phyloP scores from a whole-genome alignment of 192 early-diverging fungal genomes.

The Backusella tarrabulga region DNA sequence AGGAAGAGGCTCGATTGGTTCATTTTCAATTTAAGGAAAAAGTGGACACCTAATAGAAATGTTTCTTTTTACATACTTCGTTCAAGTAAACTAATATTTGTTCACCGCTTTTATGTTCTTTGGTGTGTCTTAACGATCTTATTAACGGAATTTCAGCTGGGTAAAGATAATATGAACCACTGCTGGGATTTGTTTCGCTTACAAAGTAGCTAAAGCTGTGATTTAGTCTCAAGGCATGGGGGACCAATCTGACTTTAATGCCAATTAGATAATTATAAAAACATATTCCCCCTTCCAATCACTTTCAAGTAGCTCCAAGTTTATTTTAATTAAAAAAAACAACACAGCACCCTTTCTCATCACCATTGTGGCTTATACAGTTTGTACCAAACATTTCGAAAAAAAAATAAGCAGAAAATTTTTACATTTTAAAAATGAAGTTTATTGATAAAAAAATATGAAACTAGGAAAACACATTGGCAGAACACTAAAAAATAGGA shows the following conservation, averaged over 20 bases:
- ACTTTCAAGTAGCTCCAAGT: neutral
- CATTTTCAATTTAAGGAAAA: constrained; percentile 2
- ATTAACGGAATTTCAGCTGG: neutral
- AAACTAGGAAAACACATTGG: neutral
- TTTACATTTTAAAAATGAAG: neutral
- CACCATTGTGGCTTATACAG: neutral
- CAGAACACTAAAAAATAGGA: neutral
- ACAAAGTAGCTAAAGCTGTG: no score
- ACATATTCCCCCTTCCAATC: no score
- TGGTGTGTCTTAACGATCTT: neutral
- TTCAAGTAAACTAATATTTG: neutral
- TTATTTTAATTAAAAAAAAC: neutral
- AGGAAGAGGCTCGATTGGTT: neutral
- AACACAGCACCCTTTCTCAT: neutral
- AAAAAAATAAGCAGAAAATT: neutral
- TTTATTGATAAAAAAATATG: constrained; percentile 2
- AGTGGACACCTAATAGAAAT: neutral
- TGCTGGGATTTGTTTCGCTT: no score
- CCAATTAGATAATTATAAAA: no score
- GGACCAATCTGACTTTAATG: no score
- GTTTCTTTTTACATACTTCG: neutral
- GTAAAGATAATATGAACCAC: neutral
- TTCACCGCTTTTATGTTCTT: neutral
- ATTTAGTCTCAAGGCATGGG: no score
- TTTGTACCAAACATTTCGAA: neutral